Base-by-base conservation (phyloP, 805 yeast species). In the Kuraishia cidri region DNA sequence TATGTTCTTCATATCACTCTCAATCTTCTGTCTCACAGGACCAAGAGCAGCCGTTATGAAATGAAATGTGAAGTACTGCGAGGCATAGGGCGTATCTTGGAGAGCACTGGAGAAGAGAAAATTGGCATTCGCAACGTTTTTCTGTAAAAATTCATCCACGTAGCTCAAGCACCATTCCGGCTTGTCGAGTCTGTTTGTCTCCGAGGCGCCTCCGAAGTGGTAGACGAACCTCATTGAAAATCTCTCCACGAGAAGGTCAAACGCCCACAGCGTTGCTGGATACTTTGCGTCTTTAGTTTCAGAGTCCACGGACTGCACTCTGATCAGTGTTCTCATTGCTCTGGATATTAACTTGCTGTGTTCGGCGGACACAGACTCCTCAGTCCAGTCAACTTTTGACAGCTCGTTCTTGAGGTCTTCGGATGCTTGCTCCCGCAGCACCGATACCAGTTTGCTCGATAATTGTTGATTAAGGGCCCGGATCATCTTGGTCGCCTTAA, bases 81-180 rank as follows among this genome's bases (percentile, higher is more conserved):
- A 34, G 22, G 26, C 39, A 33, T 21, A 50, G 34, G 15, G 41
- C 32, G 31, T 47, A 32, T 17, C 32, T 33, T 22, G 30, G 26
- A 66, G 58, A 2, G 38, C 31, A 7, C 19, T 27, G 6, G 55
- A 59, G 15, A 64, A 46, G 7, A 57, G 44, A 15, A 48, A 26
- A 26, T 56, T 46, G 29, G 65, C 33, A 12, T 42, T 12, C 23
- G 53, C 37, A 33, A 52, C 29, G 40, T 59, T 45, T 34, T 36
- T 43, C 4, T 45, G 40, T 13, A 72, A 34, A 38, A 65, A 69
- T 10, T 60, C 58, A 37, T 63, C 67, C 5, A 70, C 47, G 43
- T 67, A 79, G 12, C 58, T 52, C 37, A 79, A 64, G 3, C 76
- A 69, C 79, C 85, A 80, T 47, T 81, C 88, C 2, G 90, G 88